Percentiles rank a stretch among this genome's conserved stretches.
Conservation (phyloP, 116 monocot species). For the Cymodocea nodosa region DNA sequence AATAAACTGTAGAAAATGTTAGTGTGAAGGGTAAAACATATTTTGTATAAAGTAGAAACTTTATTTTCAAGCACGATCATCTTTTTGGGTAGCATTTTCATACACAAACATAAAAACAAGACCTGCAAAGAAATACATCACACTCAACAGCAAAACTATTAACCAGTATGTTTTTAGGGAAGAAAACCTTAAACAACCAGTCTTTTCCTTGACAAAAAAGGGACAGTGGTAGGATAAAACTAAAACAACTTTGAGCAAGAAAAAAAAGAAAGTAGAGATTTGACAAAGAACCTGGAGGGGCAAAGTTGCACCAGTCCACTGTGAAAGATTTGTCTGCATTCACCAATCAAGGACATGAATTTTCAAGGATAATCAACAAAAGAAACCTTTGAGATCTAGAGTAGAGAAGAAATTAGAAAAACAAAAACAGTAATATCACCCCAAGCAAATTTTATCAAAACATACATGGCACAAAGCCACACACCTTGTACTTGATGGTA, state of each 20-base stretch:
- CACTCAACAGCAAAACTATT: no score
- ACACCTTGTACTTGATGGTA: constrained; percentile 91
- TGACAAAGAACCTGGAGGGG: constrained; percentile 75
- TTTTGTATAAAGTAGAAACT: no score
- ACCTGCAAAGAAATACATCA: no score
- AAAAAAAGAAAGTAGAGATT: constrained; percentile 2
- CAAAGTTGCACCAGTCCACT: constrained; percentile 95
- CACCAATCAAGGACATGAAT: constrained; percentile 39
- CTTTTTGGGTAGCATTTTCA: no score
- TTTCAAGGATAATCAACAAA: constrained; percentile 13
- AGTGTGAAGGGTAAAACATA: no score
- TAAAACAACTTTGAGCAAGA: not conserved
- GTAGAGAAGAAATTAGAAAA: not conserved
- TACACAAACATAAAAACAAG: no score
- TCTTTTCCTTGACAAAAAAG: no score
- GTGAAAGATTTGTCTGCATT: constrained; percentile 93
- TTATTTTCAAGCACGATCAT: no score
- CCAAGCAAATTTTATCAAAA: not conserved
- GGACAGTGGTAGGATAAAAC: not conserved
- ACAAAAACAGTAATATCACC: not conserved
- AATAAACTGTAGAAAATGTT: no score
- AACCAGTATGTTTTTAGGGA: no score
- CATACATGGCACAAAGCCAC: constrained; percentile 1
- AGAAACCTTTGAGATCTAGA: not conserved
- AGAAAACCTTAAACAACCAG: no score